Evolutionary conservation across 177 flowering plant species (phyloP), one percentile per base, ranked within the genome.

Genomic region (Vitis hybrid): DNA sequence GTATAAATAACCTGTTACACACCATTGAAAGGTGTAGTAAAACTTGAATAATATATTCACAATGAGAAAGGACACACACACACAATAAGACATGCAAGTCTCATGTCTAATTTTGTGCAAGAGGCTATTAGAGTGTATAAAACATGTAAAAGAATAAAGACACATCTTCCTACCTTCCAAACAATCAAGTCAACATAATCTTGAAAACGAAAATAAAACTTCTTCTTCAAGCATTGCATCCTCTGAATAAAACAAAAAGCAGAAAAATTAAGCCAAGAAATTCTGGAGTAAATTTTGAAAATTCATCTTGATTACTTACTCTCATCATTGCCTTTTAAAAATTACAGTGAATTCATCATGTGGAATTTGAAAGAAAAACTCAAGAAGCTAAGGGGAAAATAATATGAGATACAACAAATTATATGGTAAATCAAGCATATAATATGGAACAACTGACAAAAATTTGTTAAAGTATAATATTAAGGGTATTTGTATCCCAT

Each of bases 141-240:
- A 61, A 50, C 1, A 56, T 58, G 24, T 7, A n/a, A 30, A 49
- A 32, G 18, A 17, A 15, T 54, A 17, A 32, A 60, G 18, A 30
- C 1, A 4, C 55, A 24, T 46, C 67, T 48, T 17, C 75, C 55
- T 80, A 92, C 99, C 99, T 91, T 96, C 97, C 91, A 92, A 77
- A 93, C 90, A 27, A 91, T 86, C 87, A 96, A 78, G 79, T 96
- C 97, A 76, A 85, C 88, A 78, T 93, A 96, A 86, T 93, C 99
- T 82, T 94, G 99, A 77, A 93, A 94, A 78, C 84, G 97, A 79
- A 86, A 92, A 78, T 90, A 91, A 80, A 96, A 93, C 81, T 87
- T 93, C 88, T 91, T 91, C 92, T 91, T 94, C 81, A 93, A 72
- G 74, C 78, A 21, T 60, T 92, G 99, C 72, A 84, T 83, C 79